Evolutionary conservation across 805 yeast genomes (phyloP).

Genomic region (Komagataella mondaviorum): DNA sequence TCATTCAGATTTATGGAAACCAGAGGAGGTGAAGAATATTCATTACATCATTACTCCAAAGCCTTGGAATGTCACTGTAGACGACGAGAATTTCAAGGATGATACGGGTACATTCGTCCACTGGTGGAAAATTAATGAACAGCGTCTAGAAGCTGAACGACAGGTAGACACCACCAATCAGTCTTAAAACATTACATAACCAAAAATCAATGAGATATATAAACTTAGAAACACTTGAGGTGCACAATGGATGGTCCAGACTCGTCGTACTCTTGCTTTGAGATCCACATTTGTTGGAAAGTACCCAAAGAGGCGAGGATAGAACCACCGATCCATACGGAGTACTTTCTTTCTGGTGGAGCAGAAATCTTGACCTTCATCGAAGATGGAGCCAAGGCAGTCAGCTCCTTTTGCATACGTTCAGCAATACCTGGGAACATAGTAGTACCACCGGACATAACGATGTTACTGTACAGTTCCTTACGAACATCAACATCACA

Average conservation of each 20-base stretch:
- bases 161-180: slow-evolving; percentile 2
- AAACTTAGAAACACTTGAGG: slow-evolving; percentile 78
- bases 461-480: slow-evolving; percentile 98
- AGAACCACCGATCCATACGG: slow-evolving; percentile 99
- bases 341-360: slow-evolving; percentile 98
- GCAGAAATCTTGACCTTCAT: slow-evolving; percentile 99
- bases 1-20: slow-evolving; percentile 34
- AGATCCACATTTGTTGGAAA: slow-evolving; percentile 99
- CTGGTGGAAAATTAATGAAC: slow-evolving; percentile 36
- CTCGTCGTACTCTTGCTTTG: slow-evolving; percentile 99
- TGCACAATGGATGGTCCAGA: slow-evolving; percentile 99
- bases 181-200: not conserved
- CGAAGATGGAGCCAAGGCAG: slow-evolving; percentile 98
- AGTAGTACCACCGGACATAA: slow-evolving; percentile 99
- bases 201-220: not conserved
- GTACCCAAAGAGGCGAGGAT: slow-evolving; percentile 96
- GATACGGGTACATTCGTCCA: slow-evolving; percentile 30
- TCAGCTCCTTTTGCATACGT: slow-evolving; percentile 99
- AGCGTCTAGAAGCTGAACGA: slow-evolving; percentile 13
- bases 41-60: slow-evolving; percentile 47
- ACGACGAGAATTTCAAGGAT: slow-evolving; percentile 16
- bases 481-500: slow-evolving; percentile 98
- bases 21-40: slow-evolving; percentile 34
- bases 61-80: slow-evolving; percentile 37
- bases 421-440: slow-evolving; percentile 99